These are phyloP conservation scores for Aureobasidium pullulans DNA, from an alignment of 2,329 filamentous ascomycete species.

Conservation along the genomic window DNA sequence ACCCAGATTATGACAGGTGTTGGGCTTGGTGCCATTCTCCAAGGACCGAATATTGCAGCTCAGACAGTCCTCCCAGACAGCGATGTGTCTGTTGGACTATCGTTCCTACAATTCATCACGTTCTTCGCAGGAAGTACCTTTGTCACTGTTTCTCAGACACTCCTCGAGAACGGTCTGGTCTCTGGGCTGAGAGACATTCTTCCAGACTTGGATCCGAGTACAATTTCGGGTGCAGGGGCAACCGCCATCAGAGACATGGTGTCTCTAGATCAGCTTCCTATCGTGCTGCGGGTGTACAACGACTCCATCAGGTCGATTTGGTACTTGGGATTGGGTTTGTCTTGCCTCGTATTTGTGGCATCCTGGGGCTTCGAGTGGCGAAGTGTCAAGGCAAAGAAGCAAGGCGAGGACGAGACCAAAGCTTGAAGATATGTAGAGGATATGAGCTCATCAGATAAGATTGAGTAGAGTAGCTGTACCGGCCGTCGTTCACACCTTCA, in stretches of 20 bases:
- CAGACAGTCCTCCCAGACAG: conserved; percentile 31
- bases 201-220: conserved; percentile 30
- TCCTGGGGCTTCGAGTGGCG: conserved; percentile 52
- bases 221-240: conserved; percentile 37
- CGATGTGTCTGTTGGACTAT: conserved; percentile 35
- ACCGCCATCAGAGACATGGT: conserved; percentile 51
- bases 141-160: conserved; percentile 36
- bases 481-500: not conserved
- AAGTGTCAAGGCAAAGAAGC: conserved; percentile 35
- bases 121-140: conserved; percentile 36
- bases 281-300: conserved; percentile 56
- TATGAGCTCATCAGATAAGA: not conserved
- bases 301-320: conserved; percentile 49
- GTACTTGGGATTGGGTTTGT: conserved; percentile 47
- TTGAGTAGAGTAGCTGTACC: not conserved
- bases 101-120: conserved; percentile 36
- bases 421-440: not conserved
- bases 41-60: conserved; percentile 34
- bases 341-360: conserved; percentile 45
- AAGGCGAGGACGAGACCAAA: not conserved
- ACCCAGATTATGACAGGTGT: conserved; percentile 21
- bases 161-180: conserved; percentile 36
- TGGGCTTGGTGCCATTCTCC: conserved; percentile 36
- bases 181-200: conserved; percentile 29
- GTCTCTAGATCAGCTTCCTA: conserved; percentile 37